A percentile compares a stretch with the other conserved stretches of the same genome.
Evolutionary conservation across 495 filamentous ascomycete genomes (phyloP).

Genomic region (Hypoxylon rickii): DNA sequence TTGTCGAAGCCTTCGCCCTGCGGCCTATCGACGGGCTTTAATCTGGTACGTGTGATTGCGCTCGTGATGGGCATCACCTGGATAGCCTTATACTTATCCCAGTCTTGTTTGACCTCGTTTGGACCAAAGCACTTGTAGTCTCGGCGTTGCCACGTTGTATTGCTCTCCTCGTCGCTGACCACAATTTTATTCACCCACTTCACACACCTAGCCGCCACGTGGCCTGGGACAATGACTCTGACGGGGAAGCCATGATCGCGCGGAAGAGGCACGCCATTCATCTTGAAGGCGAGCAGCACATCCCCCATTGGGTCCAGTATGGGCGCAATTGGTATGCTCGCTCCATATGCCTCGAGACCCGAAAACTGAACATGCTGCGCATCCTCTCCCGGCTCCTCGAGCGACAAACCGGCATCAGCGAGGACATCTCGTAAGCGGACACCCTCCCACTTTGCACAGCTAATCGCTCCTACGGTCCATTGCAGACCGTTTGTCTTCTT

Average conservation of each 20-base stretch:
- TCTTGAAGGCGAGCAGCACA: conserved; percentile 63
- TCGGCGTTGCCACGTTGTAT: conserved; percentile 61
- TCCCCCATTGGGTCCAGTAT: conserved; percentile 60
- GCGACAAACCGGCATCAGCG: conserved; percentile 52
- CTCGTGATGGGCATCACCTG: conserved; percentile 66
- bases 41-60: conserved; percentile 47
- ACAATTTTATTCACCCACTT: conserved; percentile 69
- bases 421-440: conserved; percentile 62
- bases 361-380: conserved; percentile 60
- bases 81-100: conserved; percentile 58
- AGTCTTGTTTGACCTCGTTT: conserved; percentile 59
- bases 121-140: conserved; percentile 70
- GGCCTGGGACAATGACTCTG: conserved; percentile 63
- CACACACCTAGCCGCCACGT: conserved; percentile 64
- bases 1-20: conserved; percentile 3
- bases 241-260: conserved; percentile 65
- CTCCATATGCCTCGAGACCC: conserved; percentile 63
- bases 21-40: conserved; percentile 9
- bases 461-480: conserved; percentile 63
- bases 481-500: conserved; percentile 62
- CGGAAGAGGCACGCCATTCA: conserved; percentile 62
- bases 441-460: conserved; percentile 66
- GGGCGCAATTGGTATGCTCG: conserved; percentile 61
- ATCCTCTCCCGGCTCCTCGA: conserved; percentile 38
- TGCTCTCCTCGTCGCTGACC: conserved; percentile 60